A percentile compares a stretch with the other conserved stretches of the same genome.
These are phyloP conservation scores for Neurospora sp. DNA, from an alignment of 495 filamentous ascomycete species.

Conservation along the genomic window DNA sequence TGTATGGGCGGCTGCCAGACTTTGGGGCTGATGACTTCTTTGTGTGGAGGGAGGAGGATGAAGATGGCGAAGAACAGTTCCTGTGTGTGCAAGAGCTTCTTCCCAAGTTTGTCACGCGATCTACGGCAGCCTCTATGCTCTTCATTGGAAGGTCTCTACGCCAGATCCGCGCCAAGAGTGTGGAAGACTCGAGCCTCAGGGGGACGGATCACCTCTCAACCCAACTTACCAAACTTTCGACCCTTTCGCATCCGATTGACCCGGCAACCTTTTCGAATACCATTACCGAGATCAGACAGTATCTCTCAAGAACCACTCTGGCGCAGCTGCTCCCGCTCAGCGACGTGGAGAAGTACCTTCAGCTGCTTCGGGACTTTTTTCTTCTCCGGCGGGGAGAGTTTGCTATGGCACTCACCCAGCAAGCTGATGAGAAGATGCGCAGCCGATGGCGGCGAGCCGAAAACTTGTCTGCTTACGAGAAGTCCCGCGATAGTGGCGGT, in stretches of 20 bases:
- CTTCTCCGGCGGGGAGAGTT: constrained; percentile 85
- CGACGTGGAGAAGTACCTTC: constrained; percentile 65
- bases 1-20: constrained; percentile 72
- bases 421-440: constrained; percentile 67
- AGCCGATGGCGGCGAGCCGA: constrained; percentile 45
- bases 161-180: constrained; percentile 51
- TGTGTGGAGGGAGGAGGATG: constrained; percentile 38
- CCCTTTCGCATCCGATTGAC: constrained; percentile 62
- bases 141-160: constrained; percentile 88
- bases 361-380: constrained; percentile 75
- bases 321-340: constrained; percentile 68
- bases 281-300: constrained; percentile 66
- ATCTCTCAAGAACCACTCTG: constrained; percentile 69
- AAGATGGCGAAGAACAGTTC: constrained; percentile 25
- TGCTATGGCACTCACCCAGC: constrained; percentile 69
- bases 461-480: constrained; percentile 40
- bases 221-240: constrained; percentile 65
- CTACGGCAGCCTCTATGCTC: constrained; percentile 71
- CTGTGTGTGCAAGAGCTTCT: constrained; percentile 40
- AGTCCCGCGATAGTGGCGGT: constrained; percentile 21
- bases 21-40: constrained; percentile 78
- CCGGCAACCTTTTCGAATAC: constrained; percentile 56
- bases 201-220: constrained; percentile 52
- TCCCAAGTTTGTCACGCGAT: constrained; percentile 65
- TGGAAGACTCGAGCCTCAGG: constrained; percentile 44